A percentile compares a stretch with the other conserved stretches of the same genome.
Conservation (phyloP, 495 filamentous ascomycete species). For the Endocarpon pusillum region DNA sequence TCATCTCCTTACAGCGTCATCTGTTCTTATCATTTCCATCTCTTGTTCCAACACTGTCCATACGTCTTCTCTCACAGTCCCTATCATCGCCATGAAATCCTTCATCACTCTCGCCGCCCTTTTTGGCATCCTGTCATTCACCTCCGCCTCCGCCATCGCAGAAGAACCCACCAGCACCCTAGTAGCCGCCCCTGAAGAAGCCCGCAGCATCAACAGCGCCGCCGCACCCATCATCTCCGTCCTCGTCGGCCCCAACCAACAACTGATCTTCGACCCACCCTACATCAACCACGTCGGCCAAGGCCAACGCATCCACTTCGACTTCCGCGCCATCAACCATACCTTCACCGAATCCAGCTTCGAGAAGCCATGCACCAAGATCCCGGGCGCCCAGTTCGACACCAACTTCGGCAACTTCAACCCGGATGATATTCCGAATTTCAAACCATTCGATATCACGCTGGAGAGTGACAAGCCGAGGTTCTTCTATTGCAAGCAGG, state of each 20-base stretch:
- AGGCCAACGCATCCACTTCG: constrained; percentile 9
- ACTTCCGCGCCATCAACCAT: constrained; percentile 15
- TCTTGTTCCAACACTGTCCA: too few species aligned
- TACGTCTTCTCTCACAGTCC: too few species aligned
- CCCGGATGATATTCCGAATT: too few species aligned
- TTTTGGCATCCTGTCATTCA: too few species aligned
- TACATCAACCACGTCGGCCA: constrained; percentile 3
- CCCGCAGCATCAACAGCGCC: constrained; percentile 9
- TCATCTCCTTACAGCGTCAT: too few species aligned
- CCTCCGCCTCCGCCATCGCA: too few species aligned
- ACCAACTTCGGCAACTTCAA: constrained; percentile 6
- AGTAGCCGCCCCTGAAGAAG: too few species aligned
- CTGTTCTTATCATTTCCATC: too few species aligned
- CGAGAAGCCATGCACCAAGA: constrained; percentile 8
- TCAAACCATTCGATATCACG: not conserved
- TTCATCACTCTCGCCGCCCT: too few species aligned
- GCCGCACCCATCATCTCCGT: constrained; percentile 5
- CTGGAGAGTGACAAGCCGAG: not conserved
- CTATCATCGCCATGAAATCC: too few species aligned
- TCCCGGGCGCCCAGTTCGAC: constrained; percentile 4
- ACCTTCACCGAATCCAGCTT: constrained; percentile 13
- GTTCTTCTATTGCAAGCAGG: constrained; percentile 1
- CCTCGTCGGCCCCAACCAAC: constrained; percentile 5
- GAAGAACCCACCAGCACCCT: too few species aligned
- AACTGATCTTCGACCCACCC: constrained; percentile 5